These are phyloP conservation scores for Penicillium canariense DNA, from an alignment of 495 filamentous ascomycete genomes.

Conservation along the genomic window DNA sequence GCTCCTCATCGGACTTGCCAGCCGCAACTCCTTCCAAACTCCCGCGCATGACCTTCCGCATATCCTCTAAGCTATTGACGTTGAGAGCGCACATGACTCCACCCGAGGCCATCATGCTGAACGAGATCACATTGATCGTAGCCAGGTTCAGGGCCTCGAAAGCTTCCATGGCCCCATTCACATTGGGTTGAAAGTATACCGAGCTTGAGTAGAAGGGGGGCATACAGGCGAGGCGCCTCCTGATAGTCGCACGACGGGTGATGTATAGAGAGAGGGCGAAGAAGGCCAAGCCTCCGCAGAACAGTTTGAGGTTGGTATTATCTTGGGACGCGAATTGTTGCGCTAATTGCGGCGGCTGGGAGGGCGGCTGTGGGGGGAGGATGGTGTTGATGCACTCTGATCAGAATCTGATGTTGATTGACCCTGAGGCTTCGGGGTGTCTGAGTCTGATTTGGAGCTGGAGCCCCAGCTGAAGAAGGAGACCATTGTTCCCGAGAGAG, in stretches of 20 bases:
- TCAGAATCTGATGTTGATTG: not conserved
- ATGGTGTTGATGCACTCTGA: not conserved
- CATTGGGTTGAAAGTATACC: constrained; percentile 38
- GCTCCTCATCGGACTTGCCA: constrained; percentile 49
- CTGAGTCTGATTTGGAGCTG: constrained; percentile 21
- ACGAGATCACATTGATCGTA: constrained; percentile 71
- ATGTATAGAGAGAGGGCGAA: constrained; percentile 63
- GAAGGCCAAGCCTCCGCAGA: constrained; percentile 71
- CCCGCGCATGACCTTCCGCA: constrained; percentile 53
- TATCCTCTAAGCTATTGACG: constrained; percentile 67
- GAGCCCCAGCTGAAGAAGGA: constrained; percentile 34
- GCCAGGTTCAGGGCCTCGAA: constrained; percentile 79
- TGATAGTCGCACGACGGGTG: constrained; percentile 65
- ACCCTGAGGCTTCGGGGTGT: constrained; percentile 6
- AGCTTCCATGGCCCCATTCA: constrained; percentile 62
- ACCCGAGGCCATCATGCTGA: constrained; percentile 66
- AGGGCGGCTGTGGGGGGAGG: constrained; percentile 12
- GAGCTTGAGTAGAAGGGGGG: constrained; percentile 68
- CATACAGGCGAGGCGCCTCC: constrained; percentile 49
- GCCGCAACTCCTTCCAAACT: constrained; percentile 44
- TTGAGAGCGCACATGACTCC: constrained; percentile 68
- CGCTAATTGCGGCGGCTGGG: constrained; percentile 12
- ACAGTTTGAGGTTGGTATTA: constrained; percentile 48
- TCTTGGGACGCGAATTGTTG: constrained; percentile 15
- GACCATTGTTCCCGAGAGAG: constrained; percentile 20